Evolutionary conservation across 306 rosid genomes (phyloP).

Genomic region (Gastrolobium bilobum): DNA sequence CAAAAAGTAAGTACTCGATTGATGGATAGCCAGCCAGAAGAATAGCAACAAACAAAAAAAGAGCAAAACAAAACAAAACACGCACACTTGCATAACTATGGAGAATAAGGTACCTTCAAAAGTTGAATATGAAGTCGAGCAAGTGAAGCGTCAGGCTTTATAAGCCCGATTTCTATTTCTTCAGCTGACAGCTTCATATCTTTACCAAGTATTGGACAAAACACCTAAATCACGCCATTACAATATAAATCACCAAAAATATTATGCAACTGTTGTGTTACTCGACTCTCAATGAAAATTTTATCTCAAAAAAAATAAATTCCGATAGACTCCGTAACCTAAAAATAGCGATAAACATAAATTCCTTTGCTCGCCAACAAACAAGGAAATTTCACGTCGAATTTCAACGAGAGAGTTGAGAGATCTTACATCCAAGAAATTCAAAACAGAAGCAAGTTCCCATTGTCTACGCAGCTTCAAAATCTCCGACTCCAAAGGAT

Average conservation of each 20-base stretch:
- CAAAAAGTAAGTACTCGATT: not conserved
- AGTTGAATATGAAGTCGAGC: slow-evolving; percentile 79
- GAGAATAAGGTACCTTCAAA: slow-evolving; percentile 69
- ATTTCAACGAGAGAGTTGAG: not conserved
- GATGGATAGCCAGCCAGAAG: not conserved
- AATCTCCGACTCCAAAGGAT: slow-evolving; percentile 50
- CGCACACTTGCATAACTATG: not conserved
- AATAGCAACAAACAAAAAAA: not conserved
- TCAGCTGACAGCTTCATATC: slow-evolving; percentile 73
- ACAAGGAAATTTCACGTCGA: too few species aligned
- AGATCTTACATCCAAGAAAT: slow-evolving; percentile 73
- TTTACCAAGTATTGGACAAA: slow-evolving; percentile 70
- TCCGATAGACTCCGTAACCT: not conserved
- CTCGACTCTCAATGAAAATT: slow-evolving; percentile 7
- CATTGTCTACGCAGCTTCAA: slow-evolving; percentile 73
- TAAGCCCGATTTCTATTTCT: slow-evolving; percentile 76
- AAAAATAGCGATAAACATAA: not conserved
- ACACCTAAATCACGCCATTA: slow-evolving; percentile 60
- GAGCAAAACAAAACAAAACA: not conserved
- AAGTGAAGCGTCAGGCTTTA: slow-evolving; percentile 64
- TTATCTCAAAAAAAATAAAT: too few species aligned
- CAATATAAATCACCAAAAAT: slow-evolving; percentile 28
- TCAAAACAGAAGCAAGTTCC: slow-evolving; percentile 91
- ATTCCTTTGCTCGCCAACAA: too few species aligned
- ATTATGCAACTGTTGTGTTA: not conserved